Conservation (phyloP, 2,329 filamentous ascomycete species). For the Hyphodiscus sp. region DNA sequence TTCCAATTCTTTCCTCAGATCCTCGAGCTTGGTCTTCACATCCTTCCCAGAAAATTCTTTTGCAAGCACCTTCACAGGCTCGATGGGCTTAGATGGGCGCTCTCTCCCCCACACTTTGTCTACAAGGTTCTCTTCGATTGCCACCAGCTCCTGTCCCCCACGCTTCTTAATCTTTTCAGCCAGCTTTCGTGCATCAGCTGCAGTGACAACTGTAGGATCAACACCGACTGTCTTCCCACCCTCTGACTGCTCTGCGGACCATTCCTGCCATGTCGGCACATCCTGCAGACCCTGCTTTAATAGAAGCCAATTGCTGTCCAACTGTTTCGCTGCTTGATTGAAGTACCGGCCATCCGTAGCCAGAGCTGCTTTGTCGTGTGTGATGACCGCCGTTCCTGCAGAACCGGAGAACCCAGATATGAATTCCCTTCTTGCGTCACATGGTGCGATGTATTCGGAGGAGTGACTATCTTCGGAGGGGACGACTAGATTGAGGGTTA, state of each 20-base stretch:
- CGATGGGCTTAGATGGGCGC: slow-evolving; percentile 67
- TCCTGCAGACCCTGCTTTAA: slow-evolving; percentile 91
- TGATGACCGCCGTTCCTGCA: slow-evolving; percentile 86
- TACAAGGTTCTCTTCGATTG: slow-evolving; percentile 77
- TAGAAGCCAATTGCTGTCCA: slow-evolving; percentile 85
- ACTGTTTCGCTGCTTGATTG: slow-evolving; percentile 87
- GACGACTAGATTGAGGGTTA: slow-evolving; percentile 59
- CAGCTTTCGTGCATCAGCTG: slow-evolving; percentile 65
- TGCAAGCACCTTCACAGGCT: slow-evolving; percentile 66
- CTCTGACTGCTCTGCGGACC: slow-evolving; percentile 80
- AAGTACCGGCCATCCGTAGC: slow-evolving; percentile 97
- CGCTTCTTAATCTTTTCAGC: slow-evolving; percentile 81
- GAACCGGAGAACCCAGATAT: slow-evolving; percentile 95
- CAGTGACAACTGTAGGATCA: slow-evolving; percentile 81
- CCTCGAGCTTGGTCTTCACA: slow-evolving; percentile 74
- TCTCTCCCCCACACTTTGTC: slow-evolving; percentile 79
- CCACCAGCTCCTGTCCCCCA: slow-evolving; percentile 69
- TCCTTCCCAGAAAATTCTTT: slow-evolving; percentile 74
- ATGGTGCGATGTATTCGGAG: slow-evolving; percentile 96
- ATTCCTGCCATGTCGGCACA: slow-evolving; percentile 96
- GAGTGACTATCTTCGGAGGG: slow-evolving; percentile 97
- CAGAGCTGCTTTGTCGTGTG: slow-evolving; percentile 76
- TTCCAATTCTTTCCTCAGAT: slow-evolving; percentile 82
- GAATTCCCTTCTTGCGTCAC: slow-evolving; percentile 83
- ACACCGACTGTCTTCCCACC: slow-evolving; percentile 85